These are phyloP conservation scores for Astrothelium subdiscretum DNA, from an alignment of 495 filamentous ascomycete genomes.

Conservation along the genomic window DNA sequence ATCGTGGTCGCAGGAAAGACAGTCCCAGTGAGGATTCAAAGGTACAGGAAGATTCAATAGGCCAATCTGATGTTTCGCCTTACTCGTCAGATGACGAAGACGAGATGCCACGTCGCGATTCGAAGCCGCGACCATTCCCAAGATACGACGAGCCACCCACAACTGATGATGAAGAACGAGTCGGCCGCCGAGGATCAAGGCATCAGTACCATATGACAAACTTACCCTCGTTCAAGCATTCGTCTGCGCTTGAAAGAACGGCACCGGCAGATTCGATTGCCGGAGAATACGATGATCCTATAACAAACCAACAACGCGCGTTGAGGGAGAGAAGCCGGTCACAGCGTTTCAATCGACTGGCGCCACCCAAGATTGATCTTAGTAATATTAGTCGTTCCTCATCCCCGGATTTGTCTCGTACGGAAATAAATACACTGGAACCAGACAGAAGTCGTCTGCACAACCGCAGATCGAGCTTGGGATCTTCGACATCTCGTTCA, in stretches of 20 bases:
- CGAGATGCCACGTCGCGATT: not conserved
- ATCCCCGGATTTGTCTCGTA: not conserved
- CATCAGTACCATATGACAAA: slow-evolving; percentile 32
- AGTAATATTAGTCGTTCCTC: not conserved
- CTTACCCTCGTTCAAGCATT: slow-evolving; percentile 41
- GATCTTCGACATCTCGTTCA: slow-evolving; percentile 6
- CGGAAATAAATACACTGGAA: not conserved
- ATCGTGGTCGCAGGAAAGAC: slow-evolving; percentile 23
- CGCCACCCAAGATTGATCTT: slow-evolving; percentile 53
- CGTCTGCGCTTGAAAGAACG: slow-evolving; percentile 33
- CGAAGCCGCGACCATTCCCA: not conserved
- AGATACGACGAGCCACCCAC: not conserved
- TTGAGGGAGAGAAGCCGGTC: slow-evolving; percentile 21
- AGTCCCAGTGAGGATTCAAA: not conserved
- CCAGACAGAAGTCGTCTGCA: not conserved
- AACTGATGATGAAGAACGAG: not conserved
- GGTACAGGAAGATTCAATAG: not conserved
- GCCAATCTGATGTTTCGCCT: not conserved
- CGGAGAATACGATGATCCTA: slow-evolving; percentile 22
- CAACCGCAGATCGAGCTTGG: not conserved
- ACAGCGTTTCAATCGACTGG: slow-evolving; percentile 36
- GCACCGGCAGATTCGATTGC: not conserved
- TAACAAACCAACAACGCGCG: slow-evolving; percentile 28
- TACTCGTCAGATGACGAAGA: not conserved
- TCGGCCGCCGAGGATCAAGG: slow-evolving; percentile 12